These are phyloP conservation scores for Fusarium brachygibbosum DNA, from an alignment of 2,329 filamentous ascomycete genomes.

Conservation along the genomic window DNA sequence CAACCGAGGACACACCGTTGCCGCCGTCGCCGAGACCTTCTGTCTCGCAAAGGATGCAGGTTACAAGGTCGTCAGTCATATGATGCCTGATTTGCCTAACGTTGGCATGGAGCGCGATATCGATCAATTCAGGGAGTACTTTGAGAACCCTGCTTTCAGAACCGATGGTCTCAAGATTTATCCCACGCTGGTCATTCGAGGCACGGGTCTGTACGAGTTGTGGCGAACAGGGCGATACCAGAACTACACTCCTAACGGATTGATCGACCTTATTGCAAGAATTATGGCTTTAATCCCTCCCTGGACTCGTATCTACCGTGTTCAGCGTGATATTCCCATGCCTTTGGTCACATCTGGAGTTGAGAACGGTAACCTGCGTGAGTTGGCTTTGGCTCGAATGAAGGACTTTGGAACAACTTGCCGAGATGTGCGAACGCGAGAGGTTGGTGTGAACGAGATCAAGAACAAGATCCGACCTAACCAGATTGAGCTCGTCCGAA, in stretches of 20 bases:
- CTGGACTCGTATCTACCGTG: slow-evolving; percentile 98
- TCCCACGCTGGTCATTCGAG: slow-evolving; percentile 95
- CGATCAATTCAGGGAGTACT: slow-evolving; percentile 97
- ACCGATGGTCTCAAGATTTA: slow-evolving; percentile 99
- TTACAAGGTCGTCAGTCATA: slow-evolving; percentile 98
- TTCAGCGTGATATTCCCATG: slow-evolving; percentile 99
- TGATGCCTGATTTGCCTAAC: slow-evolving; percentile 99
- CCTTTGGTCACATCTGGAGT: slow-evolving; percentile 98
- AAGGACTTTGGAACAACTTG: slow-evolving; percentile 98
- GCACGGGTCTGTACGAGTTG: slow-evolving; percentile 95
- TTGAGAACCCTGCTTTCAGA: slow-evolving; percentile 94
- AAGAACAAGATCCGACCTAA: slow-evolving; percentile 98
- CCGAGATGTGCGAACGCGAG: slow-evolving; percentile 93
- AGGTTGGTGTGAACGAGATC: slow-evolving; percentile 98
- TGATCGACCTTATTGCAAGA: slow-evolving; percentile 96
- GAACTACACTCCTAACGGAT: slow-evolving; percentile 97
- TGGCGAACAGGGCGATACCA: slow-evolving; percentile 98
- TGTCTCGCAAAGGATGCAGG: slow-evolving; percentile 97
- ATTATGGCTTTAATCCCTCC: slow-evolving; percentile 95
- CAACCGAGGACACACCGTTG: slow-evolving; percentile 95
- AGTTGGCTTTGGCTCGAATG: slow-evolving; percentile 95
- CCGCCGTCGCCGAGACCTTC: slow-evolving; percentile 95
- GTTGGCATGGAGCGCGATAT: slow-evolving; percentile 98
- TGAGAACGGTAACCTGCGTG: slow-evolving; percentile 95
- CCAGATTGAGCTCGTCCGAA: slow-evolving; percentile 92